Evolutionary conservation across 2,329 filamentous ascomycete genomes (phyloP).

Genomic region (Xylariales sp.): DNA sequence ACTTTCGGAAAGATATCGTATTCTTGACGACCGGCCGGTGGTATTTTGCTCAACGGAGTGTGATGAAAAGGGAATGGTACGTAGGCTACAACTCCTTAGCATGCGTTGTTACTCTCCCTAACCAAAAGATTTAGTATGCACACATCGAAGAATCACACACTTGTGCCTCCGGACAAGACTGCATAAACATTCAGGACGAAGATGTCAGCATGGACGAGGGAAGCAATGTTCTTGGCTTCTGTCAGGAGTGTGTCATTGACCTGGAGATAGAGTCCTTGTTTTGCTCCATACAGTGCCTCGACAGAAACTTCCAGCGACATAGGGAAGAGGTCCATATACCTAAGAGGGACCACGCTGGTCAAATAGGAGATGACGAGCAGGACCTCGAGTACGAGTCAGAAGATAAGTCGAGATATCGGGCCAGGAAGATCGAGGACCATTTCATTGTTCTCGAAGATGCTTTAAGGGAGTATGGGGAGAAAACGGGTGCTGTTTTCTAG

Average conservation of each 20-base stretch:
- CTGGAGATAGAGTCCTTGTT: conserved; percentile 33
- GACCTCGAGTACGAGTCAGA: conserved; percentile 20
- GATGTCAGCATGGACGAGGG: conserved; percentile 34
- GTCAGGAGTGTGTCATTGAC: conserved; percentile 35
- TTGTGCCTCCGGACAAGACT: conserved; percentile 36
- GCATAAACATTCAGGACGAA: conserved; percentile 34
- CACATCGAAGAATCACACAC: conserved; percentile 35
- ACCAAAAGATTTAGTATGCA: conserved; percentile 8
- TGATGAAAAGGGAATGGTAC: conserved; percentile 35
- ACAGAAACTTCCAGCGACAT: conserved; percentile 35
- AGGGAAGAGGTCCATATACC: conserved; percentile 29
- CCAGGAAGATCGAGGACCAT: conserved; percentile 23
- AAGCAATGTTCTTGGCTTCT: conserved; percentile 30
- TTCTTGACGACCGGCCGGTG: conserved; percentile 30
- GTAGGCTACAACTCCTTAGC: conserved; percentile 14
- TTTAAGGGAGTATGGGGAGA: conserved; percentile 51
- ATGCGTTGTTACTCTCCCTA: background rate
- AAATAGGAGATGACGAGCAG: conserved; percentile 22
- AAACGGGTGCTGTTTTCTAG: conserved; percentile 1
- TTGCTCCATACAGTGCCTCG: conserved; percentile 39
- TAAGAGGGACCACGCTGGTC: conserved; percentile 19
- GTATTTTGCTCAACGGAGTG: conserved; percentile 43
- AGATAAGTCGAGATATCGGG: conserved; percentile 21
- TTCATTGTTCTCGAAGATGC: conserved; percentile 21
- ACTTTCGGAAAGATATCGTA: conserved; percentile 31